Conservation (phyloP, 23 red algal species). For the Gracilariopsis chorda region DNA sequence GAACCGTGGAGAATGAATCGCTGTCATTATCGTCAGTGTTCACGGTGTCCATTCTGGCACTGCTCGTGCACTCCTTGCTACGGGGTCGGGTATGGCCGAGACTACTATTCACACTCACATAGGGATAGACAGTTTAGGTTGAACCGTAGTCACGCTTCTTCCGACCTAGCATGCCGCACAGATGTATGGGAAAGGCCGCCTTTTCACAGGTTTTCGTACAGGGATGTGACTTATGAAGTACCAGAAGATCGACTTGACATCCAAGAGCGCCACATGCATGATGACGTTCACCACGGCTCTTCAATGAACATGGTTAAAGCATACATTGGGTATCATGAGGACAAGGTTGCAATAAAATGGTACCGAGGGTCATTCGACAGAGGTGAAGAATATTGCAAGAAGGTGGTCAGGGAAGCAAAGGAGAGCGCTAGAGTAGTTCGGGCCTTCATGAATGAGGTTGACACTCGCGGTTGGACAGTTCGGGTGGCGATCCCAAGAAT, state of each 20-base stretch:
- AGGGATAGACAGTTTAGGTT: neutral
- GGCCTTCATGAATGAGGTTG: neutral
- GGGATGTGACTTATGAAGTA: conserved; percentile 1
- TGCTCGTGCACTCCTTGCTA: neutral
- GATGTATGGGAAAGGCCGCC: neutral
- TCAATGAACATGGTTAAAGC: neutral
- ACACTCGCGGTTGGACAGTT: neutral
- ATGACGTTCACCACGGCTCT: neutral
- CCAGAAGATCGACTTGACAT: neutral
- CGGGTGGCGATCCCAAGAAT: neutral
- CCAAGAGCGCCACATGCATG: too few species aligned
- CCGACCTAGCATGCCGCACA: too few species aligned
- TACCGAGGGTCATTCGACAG: neutral
- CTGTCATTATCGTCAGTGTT: neutral
- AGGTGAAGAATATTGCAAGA: neutral
- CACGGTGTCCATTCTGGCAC: neutral
- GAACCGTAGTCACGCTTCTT: neutral
- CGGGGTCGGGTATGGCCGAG: neutral
- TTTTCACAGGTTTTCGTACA: neutral
- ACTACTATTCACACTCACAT: neutral
- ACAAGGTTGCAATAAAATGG: neutral
- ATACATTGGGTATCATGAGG: conserved; percentile 11
- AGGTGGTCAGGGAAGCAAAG: neutral
- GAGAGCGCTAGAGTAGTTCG: neutral
- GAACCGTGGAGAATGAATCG: too few species aligned